These are phyloP conservation scores for Thermothelomyces thermophilus DNA, from an alignment of 2,329 filamentous ascomycete genomes.

Conservation along the genomic window DNA sequence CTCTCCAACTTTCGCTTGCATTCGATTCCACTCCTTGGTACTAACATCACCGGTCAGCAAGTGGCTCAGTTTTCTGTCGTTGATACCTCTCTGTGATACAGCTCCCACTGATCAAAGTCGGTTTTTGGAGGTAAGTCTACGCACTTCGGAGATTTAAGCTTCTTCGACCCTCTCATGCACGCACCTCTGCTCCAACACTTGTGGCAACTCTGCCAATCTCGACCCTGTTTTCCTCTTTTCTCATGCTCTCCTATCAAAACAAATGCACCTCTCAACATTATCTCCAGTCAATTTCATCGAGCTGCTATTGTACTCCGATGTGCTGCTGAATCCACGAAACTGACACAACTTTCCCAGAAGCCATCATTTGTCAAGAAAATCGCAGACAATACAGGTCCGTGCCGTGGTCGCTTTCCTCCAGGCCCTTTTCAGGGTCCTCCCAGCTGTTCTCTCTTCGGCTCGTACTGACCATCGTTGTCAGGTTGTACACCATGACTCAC, in stretches of 20 bases:
- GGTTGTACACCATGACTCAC: slow-evolving; percentile 24
- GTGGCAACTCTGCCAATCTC: background rate
- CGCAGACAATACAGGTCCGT: slow-evolving; percentile 3
- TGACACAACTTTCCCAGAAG: background rate
- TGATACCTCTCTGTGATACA: slow-evolving; percentile 13
- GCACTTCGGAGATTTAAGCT: background rate
- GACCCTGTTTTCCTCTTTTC: background rate
- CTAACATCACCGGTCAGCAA: slow-evolving; percentile 38
- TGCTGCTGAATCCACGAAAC: background rate
- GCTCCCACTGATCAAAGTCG: background rate
- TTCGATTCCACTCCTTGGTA: slow-evolving; percentile 48
- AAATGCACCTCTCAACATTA: background rate
- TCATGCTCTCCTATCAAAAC: background rate
- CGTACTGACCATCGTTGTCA: background rate
- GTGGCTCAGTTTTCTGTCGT: slow-evolving; percentile 26
- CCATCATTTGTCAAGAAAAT: slow-evolving; percentile 2
- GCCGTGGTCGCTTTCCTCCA: background rate
- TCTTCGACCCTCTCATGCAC: background rate
- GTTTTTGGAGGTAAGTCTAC: slow-evolving; percentile 23
- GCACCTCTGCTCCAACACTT: background rate
- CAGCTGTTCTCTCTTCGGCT: background rate
- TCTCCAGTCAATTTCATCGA: background rate
- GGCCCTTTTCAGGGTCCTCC: background rate
- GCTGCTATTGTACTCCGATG: background rate
- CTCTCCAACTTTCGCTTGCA: slow-evolving; percentile 46